phyloP scores from a whole-genome alignment of 1,284 basidiomycete species.

The Leccinum cinnamomeum region DNA sequence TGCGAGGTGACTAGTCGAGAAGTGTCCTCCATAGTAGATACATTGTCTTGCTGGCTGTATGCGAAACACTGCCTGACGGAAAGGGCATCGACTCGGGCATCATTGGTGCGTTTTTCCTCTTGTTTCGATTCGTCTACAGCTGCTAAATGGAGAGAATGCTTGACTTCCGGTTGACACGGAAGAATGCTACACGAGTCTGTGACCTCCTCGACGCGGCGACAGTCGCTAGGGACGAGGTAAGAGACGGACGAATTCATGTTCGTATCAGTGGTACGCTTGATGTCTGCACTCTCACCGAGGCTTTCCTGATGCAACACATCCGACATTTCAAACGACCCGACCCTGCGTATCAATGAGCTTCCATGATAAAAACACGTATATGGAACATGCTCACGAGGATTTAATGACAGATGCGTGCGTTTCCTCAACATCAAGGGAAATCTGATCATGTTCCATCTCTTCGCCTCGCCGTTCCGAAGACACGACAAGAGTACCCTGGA shows the following conservation, averaged over 20 bases:
- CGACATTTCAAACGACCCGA: neutral
- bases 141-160: neutral
- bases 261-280: neutral
- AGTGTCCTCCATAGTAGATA: neutral
- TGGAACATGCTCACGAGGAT: constrained; percentile 5
- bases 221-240: neutral
- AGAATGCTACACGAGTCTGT: neutral
- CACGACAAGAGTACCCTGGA: neutral
- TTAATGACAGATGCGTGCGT: neutral
- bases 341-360: constrained; percentile 8
- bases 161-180: neutral
- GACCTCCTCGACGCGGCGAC: neutral
- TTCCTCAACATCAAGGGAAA: neutral
- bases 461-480: neutral
- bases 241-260: neutral
- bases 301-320: neutral
- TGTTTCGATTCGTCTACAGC: neutral
- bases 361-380: neutral
- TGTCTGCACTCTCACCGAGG: neutral
- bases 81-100: neutral
- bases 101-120: neutral
- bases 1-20: neutral
- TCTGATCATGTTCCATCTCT: neutral
- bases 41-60: neutral
- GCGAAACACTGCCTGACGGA: neutral